A percentile compares a stretch with the other conserved stretches of the same genome.
Conservation (phyloP, 352 stramenopile species). For the Phytopythium chamaehyphon region DNA sequence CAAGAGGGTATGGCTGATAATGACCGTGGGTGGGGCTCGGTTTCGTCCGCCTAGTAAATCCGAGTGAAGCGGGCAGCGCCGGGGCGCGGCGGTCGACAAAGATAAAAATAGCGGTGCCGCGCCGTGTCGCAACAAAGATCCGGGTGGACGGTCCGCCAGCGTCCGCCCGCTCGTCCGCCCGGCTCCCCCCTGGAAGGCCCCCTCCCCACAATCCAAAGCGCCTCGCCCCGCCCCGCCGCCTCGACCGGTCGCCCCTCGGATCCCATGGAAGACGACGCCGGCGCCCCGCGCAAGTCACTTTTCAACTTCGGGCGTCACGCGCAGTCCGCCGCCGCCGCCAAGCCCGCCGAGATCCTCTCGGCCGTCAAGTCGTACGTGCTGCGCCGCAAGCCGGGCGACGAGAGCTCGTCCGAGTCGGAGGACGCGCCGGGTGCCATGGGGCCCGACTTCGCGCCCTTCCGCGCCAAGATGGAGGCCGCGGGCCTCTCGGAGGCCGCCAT, state of each 20-base stretch:
- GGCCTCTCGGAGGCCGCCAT: constrained; percentile 95
- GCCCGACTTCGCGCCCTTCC: constrained; percentile 66
- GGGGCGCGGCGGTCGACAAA: too few species aligned
- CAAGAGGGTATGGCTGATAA: constrained; percentile 3
- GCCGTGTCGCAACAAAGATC: not conserved
- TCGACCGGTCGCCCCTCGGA: not conserved
- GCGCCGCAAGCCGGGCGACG: constrained; percentile 1
- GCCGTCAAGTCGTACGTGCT: constrained; percentile 6
- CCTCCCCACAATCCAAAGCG: not conserved
- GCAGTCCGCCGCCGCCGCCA: constrained; percentile 3
- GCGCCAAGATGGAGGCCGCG: constrained; percentile 96
- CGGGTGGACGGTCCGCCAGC: not conserved
- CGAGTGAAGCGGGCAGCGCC: not conserved
- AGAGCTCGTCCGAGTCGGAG: not conserved
- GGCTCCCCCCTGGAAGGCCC: not conserved
- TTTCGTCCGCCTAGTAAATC: not conserved
- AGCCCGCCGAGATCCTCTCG: constrained; percentile 3
- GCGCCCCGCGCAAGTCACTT: constrained; percentile 6
- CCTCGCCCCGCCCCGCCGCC: not conserved
- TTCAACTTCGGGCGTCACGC: constrained; percentile 9
- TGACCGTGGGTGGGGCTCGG: not conserved
- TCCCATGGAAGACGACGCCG: constrained; percentile 5
- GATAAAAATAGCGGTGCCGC: not conserved
- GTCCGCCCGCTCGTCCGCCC: constrained; percentile 2
- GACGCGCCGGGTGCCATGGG: constrained; percentile 22